Base-by-base conservation (phyloP, 352 stramenopile species). In the Thraustochytrium sp. region DNA sequence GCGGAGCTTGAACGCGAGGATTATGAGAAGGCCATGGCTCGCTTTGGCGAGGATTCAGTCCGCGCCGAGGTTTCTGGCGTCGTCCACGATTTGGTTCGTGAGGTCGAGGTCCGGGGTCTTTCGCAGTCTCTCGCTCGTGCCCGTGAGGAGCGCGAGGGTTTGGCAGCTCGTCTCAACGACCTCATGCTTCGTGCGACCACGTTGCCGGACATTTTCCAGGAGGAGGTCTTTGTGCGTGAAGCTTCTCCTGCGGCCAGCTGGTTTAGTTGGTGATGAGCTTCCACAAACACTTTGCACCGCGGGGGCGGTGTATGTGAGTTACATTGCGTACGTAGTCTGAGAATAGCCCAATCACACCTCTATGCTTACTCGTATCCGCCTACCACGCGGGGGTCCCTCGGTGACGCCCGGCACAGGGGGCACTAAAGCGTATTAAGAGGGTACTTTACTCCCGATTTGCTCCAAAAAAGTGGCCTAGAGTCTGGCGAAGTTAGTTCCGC, bases 131-230 rank as follows among this genome's bases (percentile, higher is more conserved):
- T 36, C 8, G 9, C 29, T 18, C 48, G 68, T 48, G 23, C 76
- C 21, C 31, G n/a, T 5, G 68, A 80, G 0, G 68, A 80, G 51
- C 68, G 68, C 46, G 68, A 68, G 31, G 48, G 13, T 3, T 16
- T 80, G 8, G n/a, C 31, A 13, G 21, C 3, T 5, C 31, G 63
- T 42, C 46, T 80, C 26, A 42, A 75, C 18, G 68, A 80, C 26
- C 46, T 80, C 29, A 23, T 75, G 18, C 49, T 80, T 16, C 48
- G 53, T 5, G 44, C 31, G 16, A 72, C 34, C 23, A 64, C 48
- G 1, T 26, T 80, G 42, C 68, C 68, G 9, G 68, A 80, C 13
- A 18, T 80, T 3, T 80, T 46, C 38, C 68, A 80, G 40, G 40
- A 53, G 18, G n/a, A 65, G 3, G 23, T 80, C 3, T 80, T 80